phyloP scores from a whole-genome alignment of 164 flowering plant genomes.

The Annona cherimola region DNA sequence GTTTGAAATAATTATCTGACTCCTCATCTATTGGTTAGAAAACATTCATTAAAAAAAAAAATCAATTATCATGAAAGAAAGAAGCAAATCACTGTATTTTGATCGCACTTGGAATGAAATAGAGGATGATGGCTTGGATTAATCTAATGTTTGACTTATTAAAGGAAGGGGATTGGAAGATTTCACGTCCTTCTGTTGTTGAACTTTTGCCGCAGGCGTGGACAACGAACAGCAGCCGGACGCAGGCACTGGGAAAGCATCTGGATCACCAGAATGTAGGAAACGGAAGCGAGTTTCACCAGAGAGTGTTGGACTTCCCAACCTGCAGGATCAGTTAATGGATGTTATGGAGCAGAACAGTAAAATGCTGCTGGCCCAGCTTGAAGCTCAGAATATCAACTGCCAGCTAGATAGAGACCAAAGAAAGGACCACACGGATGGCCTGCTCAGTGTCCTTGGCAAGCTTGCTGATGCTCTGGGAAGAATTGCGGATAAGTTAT shows the following conservation, averaged over 20 bases:
- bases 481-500: slow-evolving; percentile 74
- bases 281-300: slow-evolving; percentile 44
- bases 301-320: slow-evolving; percentile 30
- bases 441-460: slow-evolving; percentile 56
- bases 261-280: slow-evolving; percentile 46
- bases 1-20: background rate
- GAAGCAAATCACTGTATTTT: too few species aligned
- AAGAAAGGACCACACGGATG: slow-evolving; percentile 46
- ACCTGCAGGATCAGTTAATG: slow-evolving; percentile 50
- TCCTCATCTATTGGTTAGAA: background rate
- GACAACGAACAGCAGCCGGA: slow-evolving; percentile 35
- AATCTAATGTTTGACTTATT: background rate
- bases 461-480: slow-evolving; percentile 83
- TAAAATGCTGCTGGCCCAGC: slow-evolving; percentile 48
- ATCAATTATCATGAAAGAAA: background rate
- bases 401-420: slow-evolving; percentile 60
- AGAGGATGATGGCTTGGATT: too few species aligned
- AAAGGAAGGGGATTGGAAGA: background rate
- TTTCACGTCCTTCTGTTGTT: background rate
- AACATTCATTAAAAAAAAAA: background rate
- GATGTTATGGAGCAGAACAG: slow-evolving; percentile 62
- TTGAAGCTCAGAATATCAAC: slow-evolving; percentile 66
- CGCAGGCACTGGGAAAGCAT: slow-evolving; percentile 40
- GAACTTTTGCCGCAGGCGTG: slow-evolving; percentile 27
- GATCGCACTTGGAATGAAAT: too few species aligned